Evolutionary conservation across 78 protist species (phyloP).

Genomic region (Dictyostelium intermedium): DNA sequence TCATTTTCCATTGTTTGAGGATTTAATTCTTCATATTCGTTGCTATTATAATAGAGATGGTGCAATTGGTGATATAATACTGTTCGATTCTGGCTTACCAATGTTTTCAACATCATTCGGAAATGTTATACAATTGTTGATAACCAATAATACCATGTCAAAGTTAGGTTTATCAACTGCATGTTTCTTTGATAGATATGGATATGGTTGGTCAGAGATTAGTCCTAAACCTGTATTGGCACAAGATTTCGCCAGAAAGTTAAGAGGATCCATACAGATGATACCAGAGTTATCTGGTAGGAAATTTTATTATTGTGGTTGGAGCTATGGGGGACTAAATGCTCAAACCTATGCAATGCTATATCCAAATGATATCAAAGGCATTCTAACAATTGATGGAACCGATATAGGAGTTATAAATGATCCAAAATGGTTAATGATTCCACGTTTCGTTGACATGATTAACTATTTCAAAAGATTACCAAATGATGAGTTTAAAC

Average conservation of each 20-base stretch:
- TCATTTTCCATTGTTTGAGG: slow-evolving; percentile 28
- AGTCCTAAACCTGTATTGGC: not conserved
- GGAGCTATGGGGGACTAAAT: slow-evolving; percentile 22
- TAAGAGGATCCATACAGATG: not conserved
- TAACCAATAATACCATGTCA: not conserved
- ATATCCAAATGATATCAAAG: slow-evolving; percentile 21
- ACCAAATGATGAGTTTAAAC: not conserved
- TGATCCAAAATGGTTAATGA: not conserved
- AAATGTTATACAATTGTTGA: not conserved
- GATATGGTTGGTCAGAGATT: slow-evolving; percentile 31
- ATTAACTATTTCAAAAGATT: not conserved
- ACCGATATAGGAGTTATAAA: not conserved
- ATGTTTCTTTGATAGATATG: slow-evolving; percentile 52
- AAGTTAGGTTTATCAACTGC: not conserved
- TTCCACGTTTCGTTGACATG: not conserved
- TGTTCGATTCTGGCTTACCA: slow-evolving; percentile 43
- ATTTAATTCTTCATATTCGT: slow-evolving; percentile 36
- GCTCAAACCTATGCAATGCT: slow-evolving; percentile 15
- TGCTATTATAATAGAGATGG: slow-evolving; percentile 12
- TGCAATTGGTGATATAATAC: not conserved
- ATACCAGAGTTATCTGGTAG: not conserved
- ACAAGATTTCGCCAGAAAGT: not conserved
- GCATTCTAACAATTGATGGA: slow-evolving; percentile 30
- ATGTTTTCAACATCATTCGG: not conserved
- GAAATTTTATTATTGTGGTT: slow-evolving; percentile 1